Percentiles rank a stretch among this genome's conserved stretches.
These are phyloP conservation scores for Neonectria magnoliae DNA, from an alignment of 2,329 filamentous ascomycete genomes.

Conservation along the genomic window DNA sequence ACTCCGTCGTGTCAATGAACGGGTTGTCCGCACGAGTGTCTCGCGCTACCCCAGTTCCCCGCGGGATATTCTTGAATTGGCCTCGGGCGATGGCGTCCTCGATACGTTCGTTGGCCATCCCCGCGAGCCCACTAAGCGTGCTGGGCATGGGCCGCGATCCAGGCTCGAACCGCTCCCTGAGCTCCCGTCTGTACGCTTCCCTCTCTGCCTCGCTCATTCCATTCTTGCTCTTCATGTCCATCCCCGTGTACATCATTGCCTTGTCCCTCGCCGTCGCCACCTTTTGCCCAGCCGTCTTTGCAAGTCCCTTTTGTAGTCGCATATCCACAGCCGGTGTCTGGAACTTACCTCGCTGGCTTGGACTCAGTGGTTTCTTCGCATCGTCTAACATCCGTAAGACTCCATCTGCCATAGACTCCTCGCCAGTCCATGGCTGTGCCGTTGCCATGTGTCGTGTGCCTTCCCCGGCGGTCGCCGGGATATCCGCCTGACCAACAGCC, in stretches of 20 bases:
- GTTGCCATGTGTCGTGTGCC: conserved; percentile 75
- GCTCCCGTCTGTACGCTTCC: conserved; percentile 74
- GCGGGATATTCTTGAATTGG: conserved; percentile 84
- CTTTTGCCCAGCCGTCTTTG: conserved; percentile 56
- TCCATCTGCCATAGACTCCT: conserved; percentile 77
- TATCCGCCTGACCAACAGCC: conserved; percentile 59
- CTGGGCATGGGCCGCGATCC: conserved; percentile 78
- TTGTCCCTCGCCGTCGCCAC: conserved; percentile 66
- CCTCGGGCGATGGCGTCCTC: conserved; percentile 93
- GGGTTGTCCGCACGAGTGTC: conserved; percentile 86
- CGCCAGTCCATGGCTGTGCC: conserved; percentile 79
- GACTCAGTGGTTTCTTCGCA: conserved; percentile 74
- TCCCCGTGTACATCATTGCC: conserved; percentile 61
- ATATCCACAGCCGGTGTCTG: conserved; percentile 63
- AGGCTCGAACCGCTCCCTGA: conserved; percentile 83
- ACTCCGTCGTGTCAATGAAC: conserved; percentile 95
- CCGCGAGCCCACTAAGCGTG: conserved; percentile 79
- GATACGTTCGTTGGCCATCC: conserved; percentile 89
- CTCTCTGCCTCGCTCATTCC: conserved; percentile 76
- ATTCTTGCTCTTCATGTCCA: conserved; percentile 58
- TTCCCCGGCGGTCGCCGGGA: conserved; percentile 69
- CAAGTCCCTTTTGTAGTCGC: conserved; percentile 55
- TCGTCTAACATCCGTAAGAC: conserved; percentile 88
- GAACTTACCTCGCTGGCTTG: conserved; percentile 57
- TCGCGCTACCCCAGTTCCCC: conserved; percentile 82